Conservation (phyloP, 352 stramenopile genomes). For the Phytophthora podocarpi region DNA sequence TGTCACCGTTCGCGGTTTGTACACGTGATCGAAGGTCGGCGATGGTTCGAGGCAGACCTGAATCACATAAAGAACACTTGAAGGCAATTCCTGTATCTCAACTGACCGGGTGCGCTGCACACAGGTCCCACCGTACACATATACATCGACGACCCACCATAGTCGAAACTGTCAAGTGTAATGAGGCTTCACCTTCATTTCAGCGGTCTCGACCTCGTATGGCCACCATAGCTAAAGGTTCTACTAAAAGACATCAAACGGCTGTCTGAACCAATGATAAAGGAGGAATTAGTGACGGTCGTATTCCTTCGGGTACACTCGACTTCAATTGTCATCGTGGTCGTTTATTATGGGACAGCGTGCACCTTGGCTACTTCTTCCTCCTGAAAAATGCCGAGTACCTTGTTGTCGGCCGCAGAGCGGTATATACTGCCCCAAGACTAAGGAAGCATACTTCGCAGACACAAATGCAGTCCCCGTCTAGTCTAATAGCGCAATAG, state of each 20-base stretch:
- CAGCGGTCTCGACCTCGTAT: background rate
- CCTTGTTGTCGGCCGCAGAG: background rate
- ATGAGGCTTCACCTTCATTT: slow-evolving; percentile 21
- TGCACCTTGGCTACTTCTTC: slow-evolving; percentile 32
- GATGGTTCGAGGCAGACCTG: background rate
- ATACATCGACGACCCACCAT: slow-evolving; percentile 30
- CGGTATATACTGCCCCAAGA: slow-evolving; percentile 11
- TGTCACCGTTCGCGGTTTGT: background rate
- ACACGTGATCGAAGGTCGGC: background rate
- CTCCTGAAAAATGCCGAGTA: slow-evolving; percentile 22
- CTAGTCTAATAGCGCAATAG: background rate
- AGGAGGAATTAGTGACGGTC: slow-evolving; percentile 24
- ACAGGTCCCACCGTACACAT: slow-evolving; percentile 9
- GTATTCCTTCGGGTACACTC: slow-evolving; percentile 7
- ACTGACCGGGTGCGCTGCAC: background rate
- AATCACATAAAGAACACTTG: background rate
- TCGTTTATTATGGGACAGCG: slow-evolving; percentile 22
- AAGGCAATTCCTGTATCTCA: slow-evolving; percentile 7
- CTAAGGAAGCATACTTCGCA: slow-evolving; percentile 14
- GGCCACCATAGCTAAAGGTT: background rate
- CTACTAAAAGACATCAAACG: slow-evolving; percentile 22
- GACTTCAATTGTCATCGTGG: background rate
- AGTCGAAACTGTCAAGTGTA: slow-evolving; percentile 16
- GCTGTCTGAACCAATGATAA: background rate
- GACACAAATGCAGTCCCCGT: background rate